Evolutionary conservation across 306 rosid species (phyloP).

Genomic region (Mimosa bimucronata): DNA sequence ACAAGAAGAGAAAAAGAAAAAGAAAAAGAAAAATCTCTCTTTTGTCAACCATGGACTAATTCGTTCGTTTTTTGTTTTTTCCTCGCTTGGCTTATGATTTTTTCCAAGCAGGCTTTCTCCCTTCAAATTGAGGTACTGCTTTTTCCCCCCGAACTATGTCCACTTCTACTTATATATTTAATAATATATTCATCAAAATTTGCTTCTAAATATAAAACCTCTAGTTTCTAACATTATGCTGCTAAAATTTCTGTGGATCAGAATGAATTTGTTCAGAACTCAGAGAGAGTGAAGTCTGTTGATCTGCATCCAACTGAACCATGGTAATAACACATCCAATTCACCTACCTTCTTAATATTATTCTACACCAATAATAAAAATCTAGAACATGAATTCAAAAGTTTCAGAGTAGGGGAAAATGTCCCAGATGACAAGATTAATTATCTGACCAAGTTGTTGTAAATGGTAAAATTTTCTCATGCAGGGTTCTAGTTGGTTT

Average conservation of each 20-base stretch:
- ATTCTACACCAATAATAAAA: background rate
- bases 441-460: background rate
- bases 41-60: constrained; percentile 17
- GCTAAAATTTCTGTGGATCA: constrained; percentile 37
- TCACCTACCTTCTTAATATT: background rate
- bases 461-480: constrained; percentile 11
- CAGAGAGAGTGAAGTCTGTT: constrained; percentile 71
- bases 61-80: constrained; percentile 24
- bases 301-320: constrained; percentile 75
- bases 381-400: background rate
- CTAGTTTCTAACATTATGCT: constrained; percentile 8
- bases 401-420: too few species aligned
- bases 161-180: background rate
- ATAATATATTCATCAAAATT: background rate
- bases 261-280: constrained; percentile 58
- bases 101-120: constrained; percentile 50
- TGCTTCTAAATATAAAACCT: background rate
- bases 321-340: constrained; percentile 49
- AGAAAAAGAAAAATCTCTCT: too few species aligned
- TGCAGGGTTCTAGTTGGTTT: constrained; percentile 72
- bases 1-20: background rate
- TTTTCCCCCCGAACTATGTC: background rate
- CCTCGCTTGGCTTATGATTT: background rate
- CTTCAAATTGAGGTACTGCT: constrained; percentile 56
- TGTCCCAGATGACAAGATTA: too few species aligned